phyloP scores from a whole-genome alignment of 148 eudicot species.

The Spergularia bocconei region DNA sequence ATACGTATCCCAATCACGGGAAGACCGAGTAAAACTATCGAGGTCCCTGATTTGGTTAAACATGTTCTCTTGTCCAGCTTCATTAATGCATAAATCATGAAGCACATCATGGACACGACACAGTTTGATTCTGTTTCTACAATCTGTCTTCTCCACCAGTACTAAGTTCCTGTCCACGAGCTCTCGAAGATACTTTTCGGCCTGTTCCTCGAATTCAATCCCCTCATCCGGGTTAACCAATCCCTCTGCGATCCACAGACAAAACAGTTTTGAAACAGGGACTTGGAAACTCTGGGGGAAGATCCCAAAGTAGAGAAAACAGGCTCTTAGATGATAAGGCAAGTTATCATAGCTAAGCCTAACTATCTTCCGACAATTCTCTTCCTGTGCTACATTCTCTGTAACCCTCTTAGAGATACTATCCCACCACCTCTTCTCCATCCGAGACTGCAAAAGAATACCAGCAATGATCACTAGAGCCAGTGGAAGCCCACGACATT shows the following conservation, averaged over 20 bases:
- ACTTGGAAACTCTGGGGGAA: slow-evolving; percentile 31
- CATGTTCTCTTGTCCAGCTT: slow-evolving; percentile 39
- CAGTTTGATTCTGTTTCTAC: slow-evolving; percentile 37
- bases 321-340: slow-evolving; percentile 34
- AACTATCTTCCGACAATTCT: slow-evolving; percentile 15
- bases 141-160: slow-evolving; percentile 22
- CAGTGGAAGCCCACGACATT: slow-evolving; percentile 40
- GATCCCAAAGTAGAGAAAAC: slow-evolving; percentile 44
- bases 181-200: slow-evolving; percentile 38
- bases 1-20: slow-evolving; percentile 6
- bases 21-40: neutral
- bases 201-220: slow-evolving; percentile 13
- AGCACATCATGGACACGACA: slow-evolving; percentile 45
- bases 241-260: slow-evolving; percentile 51
- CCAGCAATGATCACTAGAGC: slow-evolving; percentile 41
- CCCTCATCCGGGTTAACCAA: slow-evolving; percentile 22
- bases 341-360: slow-evolving; percentile 34
- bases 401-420: slow-evolving; percentile 28
- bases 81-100: slow-evolving; percentile 41
- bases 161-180: slow-evolving; percentile 43
- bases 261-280: slow-evolving; percentile 26
- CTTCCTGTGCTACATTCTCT: slow-evolving; percentile 21
- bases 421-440: slow-evolving; percentile 22
- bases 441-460: slow-evolving; percentile 1
- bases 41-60: slow-evolving; percentile 19